phyloP scores from a whole-genome alignment of 139 green algal species.

The Closterium sp. region DNA sequence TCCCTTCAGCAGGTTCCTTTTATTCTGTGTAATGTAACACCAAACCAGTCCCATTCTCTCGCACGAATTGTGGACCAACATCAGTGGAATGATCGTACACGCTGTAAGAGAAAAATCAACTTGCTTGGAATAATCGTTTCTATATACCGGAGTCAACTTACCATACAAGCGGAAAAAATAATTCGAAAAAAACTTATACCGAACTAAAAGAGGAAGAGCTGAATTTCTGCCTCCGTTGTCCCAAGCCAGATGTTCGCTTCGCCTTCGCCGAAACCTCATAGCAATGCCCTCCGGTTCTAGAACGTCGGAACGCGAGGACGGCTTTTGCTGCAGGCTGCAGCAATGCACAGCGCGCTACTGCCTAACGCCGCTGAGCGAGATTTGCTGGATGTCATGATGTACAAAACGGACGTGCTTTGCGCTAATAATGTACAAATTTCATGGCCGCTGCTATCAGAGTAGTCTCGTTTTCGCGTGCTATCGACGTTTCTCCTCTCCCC shows the following conservation, averaged over 20 bases:
- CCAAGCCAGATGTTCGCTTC: background rate
- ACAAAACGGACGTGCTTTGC: background rate
- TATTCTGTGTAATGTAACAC: too few species aligned
- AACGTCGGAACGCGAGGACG: background rate
- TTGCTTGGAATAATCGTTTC: too few species aligned
- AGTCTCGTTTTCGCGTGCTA: background rate
- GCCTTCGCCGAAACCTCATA: background rate
- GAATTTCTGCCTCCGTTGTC: too few species aligned
- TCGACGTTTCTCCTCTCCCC: background rate
- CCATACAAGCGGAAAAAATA: too few species aligned
- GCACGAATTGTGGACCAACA: too few species aligned
- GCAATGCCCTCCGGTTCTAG: background rate
- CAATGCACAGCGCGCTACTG: background rate
- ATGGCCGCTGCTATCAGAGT: background rate
- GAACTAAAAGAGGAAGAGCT: too few species aligned
- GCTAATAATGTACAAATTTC: background rate
- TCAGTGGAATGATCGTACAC: too few species aligned
- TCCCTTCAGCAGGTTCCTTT: too few species aligned
- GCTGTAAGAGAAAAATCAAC: too few species aligned
- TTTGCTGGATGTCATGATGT: background rate
- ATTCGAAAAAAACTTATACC: too few species aligned
- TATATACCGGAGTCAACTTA: too few species aligned
- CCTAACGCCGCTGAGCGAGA: background rate
- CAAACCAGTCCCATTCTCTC: too few species aligned
- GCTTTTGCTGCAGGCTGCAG: background rate